Conservation (phyloP, 768 basidiomycete genomes). For the Cytidiella melzeri region DNA sequence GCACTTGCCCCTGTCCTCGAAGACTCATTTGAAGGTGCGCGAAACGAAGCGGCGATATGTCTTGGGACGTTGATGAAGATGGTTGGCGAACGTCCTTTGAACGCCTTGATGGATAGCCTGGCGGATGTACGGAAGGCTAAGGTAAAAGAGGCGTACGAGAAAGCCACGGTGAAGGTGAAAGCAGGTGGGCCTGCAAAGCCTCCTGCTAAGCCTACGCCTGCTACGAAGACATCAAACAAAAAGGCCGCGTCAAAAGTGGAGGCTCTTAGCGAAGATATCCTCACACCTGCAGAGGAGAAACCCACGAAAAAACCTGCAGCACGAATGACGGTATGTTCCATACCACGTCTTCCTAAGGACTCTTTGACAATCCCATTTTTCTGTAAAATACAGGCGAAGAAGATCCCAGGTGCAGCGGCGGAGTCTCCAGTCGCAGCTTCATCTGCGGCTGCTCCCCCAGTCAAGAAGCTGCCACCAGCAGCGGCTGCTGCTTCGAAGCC, state of each 20-base stretch:
- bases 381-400: constrained; percentile 41
- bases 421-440: constrained; percentile 22
- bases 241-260: constrained; percentile 27
- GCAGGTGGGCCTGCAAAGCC: constrained; percentile 49
- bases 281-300: constrained; percentile 32
- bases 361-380: constrained; percentile 4
- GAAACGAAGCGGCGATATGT: constrained; percentile 83
- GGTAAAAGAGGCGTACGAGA: constrained; percentile 90
- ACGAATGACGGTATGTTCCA: constrained; percentile 35
- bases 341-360: background rate
- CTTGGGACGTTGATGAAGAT: constrained; percentile 94
- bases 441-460: constrained; percentile 27
- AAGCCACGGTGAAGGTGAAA: constrained; percentile 88
- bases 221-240: constrained; percentile 29
- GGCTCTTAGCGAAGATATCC: constrained; percentile 7
- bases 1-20: constrained; percentile 70
- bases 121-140: constrained; percentile 86
- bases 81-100: constrained; percentile 88
- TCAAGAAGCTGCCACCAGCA: constrained; percentile 37
- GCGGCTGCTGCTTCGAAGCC: constrained; percentile 38
- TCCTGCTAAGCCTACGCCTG: constrained; percentile 26
- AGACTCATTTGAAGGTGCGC: constrained; percentile 83
- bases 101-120: constrained; percentile 77
- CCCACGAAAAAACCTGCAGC: constrained; percentile 46
- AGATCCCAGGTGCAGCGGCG: constrained; percentile 36